Evolutionary conservation across 768 basidiomycete species (phyloP).

Genomic region (Saitozyma podzolica): DNA sequence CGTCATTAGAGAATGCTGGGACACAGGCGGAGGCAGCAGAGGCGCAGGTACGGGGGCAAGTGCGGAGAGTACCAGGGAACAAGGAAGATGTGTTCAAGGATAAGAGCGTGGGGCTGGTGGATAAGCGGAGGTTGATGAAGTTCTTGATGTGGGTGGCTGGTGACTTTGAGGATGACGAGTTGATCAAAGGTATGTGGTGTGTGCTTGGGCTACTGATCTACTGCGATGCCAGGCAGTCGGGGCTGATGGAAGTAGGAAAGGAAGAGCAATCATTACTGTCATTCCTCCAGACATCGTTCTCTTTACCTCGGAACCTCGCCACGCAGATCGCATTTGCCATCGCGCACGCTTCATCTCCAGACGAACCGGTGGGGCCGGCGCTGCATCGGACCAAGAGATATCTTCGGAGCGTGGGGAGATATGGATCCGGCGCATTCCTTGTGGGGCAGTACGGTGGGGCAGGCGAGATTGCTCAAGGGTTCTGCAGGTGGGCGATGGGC

Average conservation of each 20-base stretch:
- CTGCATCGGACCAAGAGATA: constrained; percentile 71
- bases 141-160: constrained; percentile 78
- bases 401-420: constrained; percentile 76
- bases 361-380: constrained; percentile 66
- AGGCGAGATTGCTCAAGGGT: constrained; percentile 91
- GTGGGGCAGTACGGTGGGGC: constrained; percentile 93
- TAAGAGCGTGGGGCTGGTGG: constrained; percentile 69
- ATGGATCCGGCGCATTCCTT: constrained; percentile 83
- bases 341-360: constrained; percentile 64
- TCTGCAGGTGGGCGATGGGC: constrained; percentile 53
- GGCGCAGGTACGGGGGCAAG: constrained; percentile 38
- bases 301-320: constrained; percentile 62
- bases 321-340: constrained; percentile 73
- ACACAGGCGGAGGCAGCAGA: too few relatives aligned
- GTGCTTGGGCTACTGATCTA: constrained; percentile 2
- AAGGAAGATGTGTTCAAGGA: constrained; percentile 93
- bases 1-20: neutral
- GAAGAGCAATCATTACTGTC: constrained; percentile 62
- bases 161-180: constrained; percentile 63
- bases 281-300: constrained; percentile 68
- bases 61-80: constrained; percentile 73
- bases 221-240: neutral
- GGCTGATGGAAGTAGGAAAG: constrained; percentile 51
- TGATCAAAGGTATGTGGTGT: constrained; percentile 26
- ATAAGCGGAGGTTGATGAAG: constrained; percentile 89